Evolutionary conservation across 139 green algal species (phyloP).

Genomic region (Volvox africanus): DNA sequence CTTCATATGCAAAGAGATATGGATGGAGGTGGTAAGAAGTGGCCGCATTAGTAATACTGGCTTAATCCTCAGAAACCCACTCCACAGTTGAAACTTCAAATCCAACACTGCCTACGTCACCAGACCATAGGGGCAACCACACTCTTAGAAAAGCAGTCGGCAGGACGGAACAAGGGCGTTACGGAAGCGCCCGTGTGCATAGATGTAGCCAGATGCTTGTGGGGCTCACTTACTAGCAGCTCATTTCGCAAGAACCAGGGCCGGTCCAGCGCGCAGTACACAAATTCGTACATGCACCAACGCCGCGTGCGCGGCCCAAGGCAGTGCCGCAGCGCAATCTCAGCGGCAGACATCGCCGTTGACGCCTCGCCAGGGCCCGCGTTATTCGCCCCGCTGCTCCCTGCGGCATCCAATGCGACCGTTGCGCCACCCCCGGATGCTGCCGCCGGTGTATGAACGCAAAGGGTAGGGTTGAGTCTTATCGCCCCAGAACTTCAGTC

Average conservation of each 20-base stretch:
- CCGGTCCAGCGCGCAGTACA: slow-evolving; percentile 81
- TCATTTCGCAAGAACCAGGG: slow-evolving; percentile 82
- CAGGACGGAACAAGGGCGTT: too few species aligned
- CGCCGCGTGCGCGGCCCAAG: slow-evolving; percentile 63
- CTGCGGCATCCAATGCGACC: neutral
- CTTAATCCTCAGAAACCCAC: too few species aligned
- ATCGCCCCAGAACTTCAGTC: too few species aligned
- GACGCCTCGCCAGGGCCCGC: neutral
- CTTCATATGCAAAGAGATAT: too few species aligned
- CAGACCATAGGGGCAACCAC: too few species aligned
- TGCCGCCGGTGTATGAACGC: too few species aligned
- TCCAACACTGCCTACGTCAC: neutral
- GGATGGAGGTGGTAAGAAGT: too few species aligned
- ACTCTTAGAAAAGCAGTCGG: too few species aligned
- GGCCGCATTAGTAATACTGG: too few species aligned
- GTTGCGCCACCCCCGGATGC: neutral
- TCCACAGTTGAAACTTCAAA: neutral
- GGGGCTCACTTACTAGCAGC: slow-evolving; percentile 52
- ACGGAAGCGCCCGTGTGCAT: too few species aligned
- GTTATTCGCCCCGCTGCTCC: neutral
- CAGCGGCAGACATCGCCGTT: slow-evolving; percentile 34
- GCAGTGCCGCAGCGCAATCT: slow-evolving; percentile 71
- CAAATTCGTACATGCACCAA: slow-evolving; percentile 80
- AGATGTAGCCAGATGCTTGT: too few species aligned
- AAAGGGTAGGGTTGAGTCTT: too few species aligned